phyloP scores from a whole-genome alignment of 1,284 basidiomycete species.

The Apiotrichum siamense region DNA sequence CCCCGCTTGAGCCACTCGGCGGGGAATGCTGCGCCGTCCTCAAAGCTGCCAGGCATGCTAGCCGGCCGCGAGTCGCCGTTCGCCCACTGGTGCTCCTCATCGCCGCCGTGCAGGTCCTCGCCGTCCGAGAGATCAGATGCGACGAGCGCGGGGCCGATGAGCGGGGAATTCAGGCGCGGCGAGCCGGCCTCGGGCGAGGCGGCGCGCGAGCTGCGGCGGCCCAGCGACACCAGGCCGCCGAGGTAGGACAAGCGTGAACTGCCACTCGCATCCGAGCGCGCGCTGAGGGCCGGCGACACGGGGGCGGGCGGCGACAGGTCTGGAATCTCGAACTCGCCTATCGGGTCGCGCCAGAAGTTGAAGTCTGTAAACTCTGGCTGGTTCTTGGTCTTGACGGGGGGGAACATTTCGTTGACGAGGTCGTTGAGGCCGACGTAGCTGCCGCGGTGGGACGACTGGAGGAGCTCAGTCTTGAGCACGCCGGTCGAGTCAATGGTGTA shows the following conservation, averaged over 20 bases:
- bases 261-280: conserved; percentile 76
- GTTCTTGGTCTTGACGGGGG: conserved; percentile 82
- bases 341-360: conserved; percentile 86
- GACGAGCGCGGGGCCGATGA: conserved; percentile 38
- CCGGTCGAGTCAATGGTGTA: conserved; percentile 96
- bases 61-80: conserved; percentile 58
- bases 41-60: conserved; percentile 73
- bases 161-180: conserved; percentile 43
- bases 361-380: conserved; percentile 91
- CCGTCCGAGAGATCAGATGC: conserved; percentile 29
- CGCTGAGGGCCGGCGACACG: conserved; percentile 85
- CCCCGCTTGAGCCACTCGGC: conserved; percentile 20
- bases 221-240: conserved; percentile 60
- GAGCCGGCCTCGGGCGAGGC: conserved; percentile 24
- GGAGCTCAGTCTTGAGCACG: conserved; percentile 94
- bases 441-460: conserved; percentile 93
- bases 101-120: conserved; percentile 42
- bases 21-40: conserved; percentile 28
- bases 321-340: conserved; percentile 73
- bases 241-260: conserved; percentile 60
- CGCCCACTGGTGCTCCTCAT: conserved; percentile 61
- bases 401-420: conserved; percentile 98
- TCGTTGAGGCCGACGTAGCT: conserved; percentile 67
- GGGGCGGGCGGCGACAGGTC: conserved; percentile 75
- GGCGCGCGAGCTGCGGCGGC: conserved; percentile 46